Percentiles rank a stretch among this genome's conserved stretches.
These are phyloP conservation scores for Cladosporium sp. DNA, from an alignment of 2,329 filamentous ascomycete genomes.

Conservation along the genomic window DNA sequence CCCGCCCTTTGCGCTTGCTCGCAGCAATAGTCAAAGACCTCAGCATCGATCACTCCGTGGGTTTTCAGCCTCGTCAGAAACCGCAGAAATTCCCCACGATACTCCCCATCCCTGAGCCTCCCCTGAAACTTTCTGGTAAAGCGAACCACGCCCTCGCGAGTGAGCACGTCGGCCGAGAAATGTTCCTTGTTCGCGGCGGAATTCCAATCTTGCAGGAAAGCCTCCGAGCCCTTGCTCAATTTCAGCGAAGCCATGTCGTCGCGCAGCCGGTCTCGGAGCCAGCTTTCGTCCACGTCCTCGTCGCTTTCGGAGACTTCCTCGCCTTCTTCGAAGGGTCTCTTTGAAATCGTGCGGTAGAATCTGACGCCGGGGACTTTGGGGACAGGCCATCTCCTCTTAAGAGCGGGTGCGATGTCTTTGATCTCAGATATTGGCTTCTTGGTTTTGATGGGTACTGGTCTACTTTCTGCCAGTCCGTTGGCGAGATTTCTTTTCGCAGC, in stretches of 20 bases:
- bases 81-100: conserved; percentile 31
- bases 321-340: conserved; percentile 34
- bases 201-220: conserved; percentile 37
- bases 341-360: conserved; percentile 39
- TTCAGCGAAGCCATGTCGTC: conserved; percentile 23
- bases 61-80: conserved; percentile 26
- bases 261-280: conserved; percentile 33
- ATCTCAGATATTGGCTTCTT: background rate
- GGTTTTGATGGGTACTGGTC: too few relatives aligned
- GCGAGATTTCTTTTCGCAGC: background rate
- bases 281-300: conserved; percentile 37
- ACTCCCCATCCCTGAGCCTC: conserved; percentile 22
- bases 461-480: background rate
- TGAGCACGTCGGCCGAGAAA: conserved; percentile 30
- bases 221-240: conserved; percentile 22
- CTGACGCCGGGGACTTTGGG: conserved; percentile 34
- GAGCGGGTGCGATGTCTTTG: conserved; percentile 1
- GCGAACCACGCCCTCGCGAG: conserved; percentile 36
- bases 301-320: conserved; percentile 42
- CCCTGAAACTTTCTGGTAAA: conserved; percentile 30
- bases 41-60: conserved; percentile 15
- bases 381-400: conserved; percentile 26
- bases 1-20: background rate
- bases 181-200: conserved; percentile 35
- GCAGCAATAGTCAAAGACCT: background rate